Base-by-base conservation (phyloP, 352 stramenopile species). In the Pythium guiyangense region DNA sequence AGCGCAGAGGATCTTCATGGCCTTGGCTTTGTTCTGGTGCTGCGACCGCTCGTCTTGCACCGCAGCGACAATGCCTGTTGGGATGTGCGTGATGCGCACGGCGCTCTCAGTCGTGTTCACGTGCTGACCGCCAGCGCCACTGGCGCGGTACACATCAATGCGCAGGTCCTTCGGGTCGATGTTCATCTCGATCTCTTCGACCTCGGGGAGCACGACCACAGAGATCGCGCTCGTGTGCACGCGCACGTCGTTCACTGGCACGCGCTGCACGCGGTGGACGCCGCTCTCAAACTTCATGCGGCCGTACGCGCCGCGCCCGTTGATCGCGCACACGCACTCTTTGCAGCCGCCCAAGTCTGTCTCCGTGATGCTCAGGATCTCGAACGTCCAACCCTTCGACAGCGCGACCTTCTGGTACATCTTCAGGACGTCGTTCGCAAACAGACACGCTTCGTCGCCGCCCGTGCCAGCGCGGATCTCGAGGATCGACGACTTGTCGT, bases 51-150 rank as follows among this genome's bases (percentile, higher is more conserved):
- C 96, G 66, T 98, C 94, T 55, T 98, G 93, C 54, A 88, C 71
- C n/a, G 79, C 74, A 8, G 77, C 79, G 43, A 86, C 70, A 56
- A 87, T 98, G 22, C 96, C 96, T 42, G 97, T 99, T 15, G 97
- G 97, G 60, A 98, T 90, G 66, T 99, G 97, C 18, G 97, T 92
- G 55, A 99, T 85, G 55, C 97, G 93, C 40, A 99, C 95, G 11
- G 94, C 96, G 49, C 92, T 98, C 66, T 99, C 97, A 9, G 96
- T 98, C 57, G 98, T 99, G 84, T 99, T 99, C n/a, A 99, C 97
- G 71, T 99, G 98, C 79, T 99, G 97, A 0, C 95, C 96, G 44
- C 97, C 97, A 43, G 96, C 94, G 45, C 97, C 97, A 54, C 95
- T 97, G 25, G 92, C 95, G 26, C 97, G 82, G 73, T 97, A 99